Percentiles rank a stretch among this genome's conserved stretches.
These are phyloP conservation scores for Torulaspora gathmanii DNA, from an alignment of 805 yeast species.

Conservation along the genomic window DNA sequence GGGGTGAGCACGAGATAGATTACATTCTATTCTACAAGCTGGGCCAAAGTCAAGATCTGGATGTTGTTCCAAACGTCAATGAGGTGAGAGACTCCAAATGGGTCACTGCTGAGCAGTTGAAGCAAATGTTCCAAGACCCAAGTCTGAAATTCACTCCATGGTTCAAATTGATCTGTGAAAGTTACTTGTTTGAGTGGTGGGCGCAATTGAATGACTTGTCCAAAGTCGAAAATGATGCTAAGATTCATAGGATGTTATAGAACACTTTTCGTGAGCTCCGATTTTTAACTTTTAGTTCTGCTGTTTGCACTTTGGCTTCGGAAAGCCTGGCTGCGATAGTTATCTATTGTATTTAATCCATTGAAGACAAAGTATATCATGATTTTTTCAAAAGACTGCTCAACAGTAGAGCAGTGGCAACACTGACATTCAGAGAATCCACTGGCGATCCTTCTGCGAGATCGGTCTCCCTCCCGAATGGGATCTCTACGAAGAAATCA, in stretches of 20 bases:
- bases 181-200: slow-evolving; percentile 95
- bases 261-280: background rate
- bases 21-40: slow-evolving; percentile 78
- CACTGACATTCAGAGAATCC: slow-evolving; percentile 85
- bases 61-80: slow-evolving; percentile 58
- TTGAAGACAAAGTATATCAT: background rate
- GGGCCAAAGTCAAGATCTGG: slow-evolving; percentile 42
- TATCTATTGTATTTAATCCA: too few species aligned
- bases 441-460: slow-evolving; percentile 34
- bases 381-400: slow-evolving; percentile 22
- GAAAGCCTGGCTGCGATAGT: too few species aligned
- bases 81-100: slow-evolving; percentile 81
- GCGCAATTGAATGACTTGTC: slow-evolving; percentile 56
- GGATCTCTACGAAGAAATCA: slow-evolving; percentile 42
- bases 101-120: slow-evolving; percentile 64
- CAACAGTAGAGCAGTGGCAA: slow-evolving; percentile 73
- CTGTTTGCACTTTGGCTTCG: slow-evolving; percentile 1
- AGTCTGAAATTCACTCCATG: slow-evolving; percentile 87
- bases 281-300: slow-evolving; percentile 2
- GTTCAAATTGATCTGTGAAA: slow-evolving; percentile 94
- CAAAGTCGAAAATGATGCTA: slow-evolving; percentile 40
- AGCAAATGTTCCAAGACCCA: slow-evolving; percentile 67
- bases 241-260: slow-evolving; percentile 35
- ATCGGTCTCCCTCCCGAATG: slow-evolving; percentile 17
- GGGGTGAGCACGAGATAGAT: slow-evolving; percentile 99